Conservation (phyloP, 805 yeast species). For the Saccharomycopsis babjevae region DNA sequence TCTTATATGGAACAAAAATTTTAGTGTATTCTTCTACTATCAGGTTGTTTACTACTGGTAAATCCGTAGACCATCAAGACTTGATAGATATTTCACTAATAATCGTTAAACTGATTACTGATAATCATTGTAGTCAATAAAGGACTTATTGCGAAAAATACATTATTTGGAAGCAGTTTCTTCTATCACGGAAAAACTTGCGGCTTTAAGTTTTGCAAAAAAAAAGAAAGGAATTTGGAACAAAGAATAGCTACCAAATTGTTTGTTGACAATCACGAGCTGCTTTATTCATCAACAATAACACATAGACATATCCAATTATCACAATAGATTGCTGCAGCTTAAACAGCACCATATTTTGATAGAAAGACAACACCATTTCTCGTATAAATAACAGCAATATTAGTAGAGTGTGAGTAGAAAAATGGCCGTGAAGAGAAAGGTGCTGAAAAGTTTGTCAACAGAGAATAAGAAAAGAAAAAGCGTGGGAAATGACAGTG, state of each 20-base stretch:
- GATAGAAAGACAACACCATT: too few relatives aligned
- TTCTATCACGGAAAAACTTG: too few relatives aligned
- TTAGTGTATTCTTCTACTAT: not conserved
- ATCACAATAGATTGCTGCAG: too few relatives aligned
- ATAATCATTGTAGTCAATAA: too few relatives aligned
- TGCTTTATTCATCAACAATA: not conserved
- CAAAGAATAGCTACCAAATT: too few relatives aligned
- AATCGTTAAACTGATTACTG: not conserved
- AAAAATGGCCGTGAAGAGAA: conserved; percentile 11
- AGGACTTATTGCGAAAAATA: too few relatives aligned
- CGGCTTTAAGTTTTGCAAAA: too few relatives aligned
- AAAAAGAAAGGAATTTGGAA: too few relatives aligned
- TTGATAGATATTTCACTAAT: not conserved
- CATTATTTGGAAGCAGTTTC: too few relatives aligned
- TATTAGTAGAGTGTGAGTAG: not conserved
- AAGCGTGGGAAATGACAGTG: not conserved
- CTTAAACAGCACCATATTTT: too few relatives aligned
- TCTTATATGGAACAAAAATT: not conserved
- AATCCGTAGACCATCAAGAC: not conserved
- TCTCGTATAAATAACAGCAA: too few relatives aligned
- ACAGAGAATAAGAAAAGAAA: not conserved
- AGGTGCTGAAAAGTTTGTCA: conserved; percentile 4
- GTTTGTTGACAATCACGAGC: not conserved
- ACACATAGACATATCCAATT: too few relatives aligned
- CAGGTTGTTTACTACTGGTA: not conserved